Percentiles rank a stretch among this genome's conserved stretches.
Evolutionary conservation across 2,329 filamentous ascomycete species (phyloP).

Genomic region (Aspergillus aculeatinus): DNA sequence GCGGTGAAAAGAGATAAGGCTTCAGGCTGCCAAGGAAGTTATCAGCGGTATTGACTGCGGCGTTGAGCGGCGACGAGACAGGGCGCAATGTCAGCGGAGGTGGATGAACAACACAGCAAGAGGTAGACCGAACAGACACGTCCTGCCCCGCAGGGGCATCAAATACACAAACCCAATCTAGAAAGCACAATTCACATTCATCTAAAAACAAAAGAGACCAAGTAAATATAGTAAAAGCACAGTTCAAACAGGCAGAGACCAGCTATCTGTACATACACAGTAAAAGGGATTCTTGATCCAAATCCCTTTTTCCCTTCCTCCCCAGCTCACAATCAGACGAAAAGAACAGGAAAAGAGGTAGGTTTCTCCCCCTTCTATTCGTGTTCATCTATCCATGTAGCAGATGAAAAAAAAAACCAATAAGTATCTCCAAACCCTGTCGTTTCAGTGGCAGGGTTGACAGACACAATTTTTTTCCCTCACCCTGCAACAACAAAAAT

Average conservation of each 20-base stretch:
- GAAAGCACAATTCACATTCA: constrained; percentile 29
- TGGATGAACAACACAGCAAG: too few relatives aligned
- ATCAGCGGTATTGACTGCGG: too few relatives aligned
- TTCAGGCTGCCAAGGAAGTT: too few relatives aligned
- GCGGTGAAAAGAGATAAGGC: too few relatives aligned
- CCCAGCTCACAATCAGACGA: constrained; percentile 10
- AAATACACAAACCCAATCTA: background rate
- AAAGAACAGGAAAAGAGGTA: constrained; percentile 5
- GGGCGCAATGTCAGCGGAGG: too few relatives aligned
- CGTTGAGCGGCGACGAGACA: too few relatives aligned
- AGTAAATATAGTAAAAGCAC: constrained; percentile 32
- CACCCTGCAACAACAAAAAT: constrained; percentile 15
- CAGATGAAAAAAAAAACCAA: background rate
- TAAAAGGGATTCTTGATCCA: constrained; percentile 23
- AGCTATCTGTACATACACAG: constrained; percentile 46
- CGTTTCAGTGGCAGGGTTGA: background rate
- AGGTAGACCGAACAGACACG: background rate
- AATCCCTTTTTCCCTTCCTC: constrained; percentile 17
- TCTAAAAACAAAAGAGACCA: constrained; percentile 27
- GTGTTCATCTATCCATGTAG: background rate
- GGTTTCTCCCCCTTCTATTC: background rate
- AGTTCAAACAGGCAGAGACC: constrained; percentile 39
- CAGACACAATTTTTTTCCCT: background rate
- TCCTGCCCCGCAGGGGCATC: background rate
- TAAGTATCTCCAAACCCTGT: background rate